Base-by-base conservation (phyloP, 139 green algal species). In the Parachlorella kessleri region DNA sequence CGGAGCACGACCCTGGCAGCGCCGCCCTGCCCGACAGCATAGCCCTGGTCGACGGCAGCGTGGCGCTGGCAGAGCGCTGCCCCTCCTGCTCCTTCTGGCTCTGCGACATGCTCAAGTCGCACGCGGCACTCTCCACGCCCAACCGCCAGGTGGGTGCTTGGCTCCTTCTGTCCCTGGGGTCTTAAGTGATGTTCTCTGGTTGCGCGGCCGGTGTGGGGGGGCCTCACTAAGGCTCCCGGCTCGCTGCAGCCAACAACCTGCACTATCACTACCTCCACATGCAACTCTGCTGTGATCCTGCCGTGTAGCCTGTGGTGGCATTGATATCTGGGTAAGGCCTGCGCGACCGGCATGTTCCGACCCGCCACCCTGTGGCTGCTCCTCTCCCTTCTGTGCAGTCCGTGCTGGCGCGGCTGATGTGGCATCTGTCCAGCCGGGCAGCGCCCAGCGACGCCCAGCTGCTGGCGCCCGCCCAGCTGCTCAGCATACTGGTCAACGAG, bases 401-500 rank as follows among this genome's bases (percentile, higher is more conserved):
- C 4, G 85, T 95, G 35, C 55, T 97, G n/a, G 64, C 55, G 4
- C 75, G 77, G 33, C 88, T 97, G 55, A 78, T 92, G 71, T 64
- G 81, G 32, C 70, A 76, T 24, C 84, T 96, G 28, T 24, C 24
- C 21, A 23, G 39, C 24, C 35, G 79, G n/a, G 59, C 76, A 35
- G 74, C 74, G 38, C 48, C 76, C 8, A 38, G 66, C 0, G 80
- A 75, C 18, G 54, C 53, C 9, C 42, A 63, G 37, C 73, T 81
- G 48, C 70, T 86, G 37, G 79, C 82, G 7, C 75, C 84, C 8
- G 73, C 85, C 9, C 93, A 95, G 64, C 82, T 96, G 71, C 80
- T 96, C 64, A 85, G 92, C n/a, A 38, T 98, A 39, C 68, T 98
- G 40, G 70, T 95, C 35, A 79, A 81, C 6, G 88, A 94, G 69